A percentile compares a stretch with the other conserved stretches of the same genome.
These are phyloP conservation scores for Fragilaria radians DNA, from an alignment of 108 stramenopile species.

Conservation along the genomic window DNA sequence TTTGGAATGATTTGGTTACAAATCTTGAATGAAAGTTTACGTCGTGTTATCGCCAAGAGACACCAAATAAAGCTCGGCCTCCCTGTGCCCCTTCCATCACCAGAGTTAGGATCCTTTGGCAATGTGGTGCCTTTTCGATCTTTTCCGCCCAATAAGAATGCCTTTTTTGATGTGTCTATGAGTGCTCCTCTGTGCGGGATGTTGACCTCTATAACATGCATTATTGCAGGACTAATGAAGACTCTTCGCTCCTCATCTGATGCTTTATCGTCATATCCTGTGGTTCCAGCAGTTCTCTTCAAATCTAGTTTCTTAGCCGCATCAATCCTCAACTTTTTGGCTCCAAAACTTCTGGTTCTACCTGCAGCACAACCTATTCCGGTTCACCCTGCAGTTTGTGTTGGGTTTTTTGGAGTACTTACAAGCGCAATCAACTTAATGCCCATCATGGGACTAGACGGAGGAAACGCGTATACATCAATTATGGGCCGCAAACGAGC, in stretches of 20 bases:
- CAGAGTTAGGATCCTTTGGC: constrained; percentile 48
- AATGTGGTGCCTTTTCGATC: constrained; percentile 61
- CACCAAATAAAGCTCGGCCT: constrained; percentile 41
- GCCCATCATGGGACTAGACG: constrained; percentile 87
- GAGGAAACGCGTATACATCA: constrained; percentile 72
- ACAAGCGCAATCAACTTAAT: constrained; percentile 79
- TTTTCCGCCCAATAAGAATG: constrained; percentile 48
- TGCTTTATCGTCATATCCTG: constrained; percentile 38
- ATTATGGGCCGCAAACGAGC: constrained; percentile 49
- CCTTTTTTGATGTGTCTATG: constrained; percentile 43
- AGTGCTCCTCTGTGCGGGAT: constrained; percentile 31
- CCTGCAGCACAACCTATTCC: constrained; percentile 75
- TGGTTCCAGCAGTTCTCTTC: constrained; percentile 47
- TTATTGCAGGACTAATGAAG: constrained; percentile 18
- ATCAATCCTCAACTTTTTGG: constrained; percentile 37
- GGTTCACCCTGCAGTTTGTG: constrained; percentile 76
- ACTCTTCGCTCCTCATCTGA: constrained; percentile 24
- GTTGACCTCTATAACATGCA: constrained; percentile 16
- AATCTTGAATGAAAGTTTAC: constrained; percentile 51
- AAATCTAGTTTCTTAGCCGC: constrained; percentile 69
- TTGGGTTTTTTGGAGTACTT: constrained; percentile 78
- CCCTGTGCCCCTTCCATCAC: constrained; percentile 61
- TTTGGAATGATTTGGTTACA: constrained; percentile 51
- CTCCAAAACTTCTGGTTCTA: constrained; percentile 57
- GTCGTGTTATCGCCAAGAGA: constrained; percentile 44